A percentile compares a stretch with the other conserved stretches of the same genome.
phyloP scores from a whole-genome alignment of 2,329 filamentous ascomycete species.

The Curvularia lunata region DNA sequence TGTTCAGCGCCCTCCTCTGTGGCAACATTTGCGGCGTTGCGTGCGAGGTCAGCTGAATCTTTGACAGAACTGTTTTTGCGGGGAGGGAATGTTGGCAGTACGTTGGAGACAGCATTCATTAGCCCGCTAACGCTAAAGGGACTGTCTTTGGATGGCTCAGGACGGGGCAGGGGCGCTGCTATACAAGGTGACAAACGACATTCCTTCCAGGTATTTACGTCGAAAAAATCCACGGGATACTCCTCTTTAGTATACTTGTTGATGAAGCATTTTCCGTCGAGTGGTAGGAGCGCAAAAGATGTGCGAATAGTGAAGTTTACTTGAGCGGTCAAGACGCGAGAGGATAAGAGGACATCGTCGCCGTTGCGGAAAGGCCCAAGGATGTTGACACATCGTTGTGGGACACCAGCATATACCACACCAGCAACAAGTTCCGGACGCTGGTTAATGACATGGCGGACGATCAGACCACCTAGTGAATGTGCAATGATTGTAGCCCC shows the following conservation, averaged over 20 bases:
- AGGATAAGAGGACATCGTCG: conserved; percentile 89
- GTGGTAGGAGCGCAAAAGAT: conserved; percentile 81
- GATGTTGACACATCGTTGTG: conserved; percentile 88
- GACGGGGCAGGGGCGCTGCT: conserved; percentile 67
- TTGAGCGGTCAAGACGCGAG: conserved; percentile 86
- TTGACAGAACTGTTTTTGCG: conserved; percentile 38
- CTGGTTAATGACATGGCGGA: conserved; percentile 84
- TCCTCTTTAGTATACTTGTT: conserved; percentile 80
- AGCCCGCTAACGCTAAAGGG: conserved; percentile 53
- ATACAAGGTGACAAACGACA: conserved; percentile 81
- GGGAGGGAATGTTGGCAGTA: conserved; percentile 49
- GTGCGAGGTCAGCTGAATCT: conserved; percentile 29
- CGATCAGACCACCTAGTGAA: conserved; percentile 85
- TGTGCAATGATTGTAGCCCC: conserved; percentile 87
- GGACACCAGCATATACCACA: conserved; percentile 83
- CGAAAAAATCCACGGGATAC: conserved; percentile 84
- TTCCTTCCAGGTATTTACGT: conserved; percentile 78
- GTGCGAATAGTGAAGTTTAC: conserved; percentile 93
- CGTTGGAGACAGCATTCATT: conserved; percentile 56
- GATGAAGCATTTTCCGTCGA: conserved; percentile 86
- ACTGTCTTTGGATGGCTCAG: conserved; percentile 44
- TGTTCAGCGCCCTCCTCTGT: conserved; percentile 39
- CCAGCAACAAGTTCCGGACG: conserved; percentile 84
- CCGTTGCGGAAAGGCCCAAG: conserved; percentile 87
- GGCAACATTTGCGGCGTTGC: conserved; percentile 35